Conservation (phyloP, 192 early-diverging fungal species). For the Dimargaris cristalligena region DNA sequence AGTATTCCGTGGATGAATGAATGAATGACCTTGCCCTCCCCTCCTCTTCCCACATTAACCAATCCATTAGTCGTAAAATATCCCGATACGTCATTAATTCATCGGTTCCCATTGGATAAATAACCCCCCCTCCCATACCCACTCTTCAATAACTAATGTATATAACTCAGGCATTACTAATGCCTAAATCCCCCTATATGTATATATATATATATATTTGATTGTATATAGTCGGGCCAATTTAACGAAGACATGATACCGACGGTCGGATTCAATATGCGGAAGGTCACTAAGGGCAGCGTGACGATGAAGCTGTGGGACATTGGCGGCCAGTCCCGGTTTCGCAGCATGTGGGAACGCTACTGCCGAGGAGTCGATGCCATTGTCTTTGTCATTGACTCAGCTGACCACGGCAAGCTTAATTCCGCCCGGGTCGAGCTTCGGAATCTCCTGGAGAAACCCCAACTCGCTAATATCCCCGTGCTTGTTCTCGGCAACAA, state of each 20-base stretch:
- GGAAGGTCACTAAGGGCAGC: conserved; percentile 79
- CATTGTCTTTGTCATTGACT: conserved; percentile 93
- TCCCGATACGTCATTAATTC: too few relatives aligned
- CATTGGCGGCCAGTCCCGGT: conserved; percentile 93
- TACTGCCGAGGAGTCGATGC: conserved; percentile 88
- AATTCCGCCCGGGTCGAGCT: conserved; percentile 86
- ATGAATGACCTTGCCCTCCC: too few relatives aligned
- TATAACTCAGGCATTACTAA: too few relatives aligned
- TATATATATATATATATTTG: too few relatives aligned
- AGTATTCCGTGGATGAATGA: too few relatives aligned
- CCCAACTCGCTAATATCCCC: conserved; percentile 82
- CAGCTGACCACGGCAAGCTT: conserved; percentile 86
- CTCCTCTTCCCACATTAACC: too few relatives aligned
- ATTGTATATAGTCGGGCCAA: conserved; percentile 58
- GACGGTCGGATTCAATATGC: conserved; percentile 98
- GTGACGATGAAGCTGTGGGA: conserved; percentile 99
- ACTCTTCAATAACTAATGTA: too few relatives aligned
- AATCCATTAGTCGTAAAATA: too few relatives aligned
- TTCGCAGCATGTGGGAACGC: conserved; percentile 91
- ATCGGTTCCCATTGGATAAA: too few relatives aligned
- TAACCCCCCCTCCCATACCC: too few relatives aligned
- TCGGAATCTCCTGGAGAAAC: conserved; percentile 79
- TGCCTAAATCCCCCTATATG: too few relatives aligned
- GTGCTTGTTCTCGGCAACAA: conserved; percentile 98
- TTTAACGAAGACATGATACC: conserved; percentile 85